A percentile compares a stretch with the other conserved stretches of the same genome.
These are phyloP conservation scores for Lichtheimia hyalospora DNA, from an alignment of 371 early-diverging fungal genomes.

Conservation along the genomic window DNA sequence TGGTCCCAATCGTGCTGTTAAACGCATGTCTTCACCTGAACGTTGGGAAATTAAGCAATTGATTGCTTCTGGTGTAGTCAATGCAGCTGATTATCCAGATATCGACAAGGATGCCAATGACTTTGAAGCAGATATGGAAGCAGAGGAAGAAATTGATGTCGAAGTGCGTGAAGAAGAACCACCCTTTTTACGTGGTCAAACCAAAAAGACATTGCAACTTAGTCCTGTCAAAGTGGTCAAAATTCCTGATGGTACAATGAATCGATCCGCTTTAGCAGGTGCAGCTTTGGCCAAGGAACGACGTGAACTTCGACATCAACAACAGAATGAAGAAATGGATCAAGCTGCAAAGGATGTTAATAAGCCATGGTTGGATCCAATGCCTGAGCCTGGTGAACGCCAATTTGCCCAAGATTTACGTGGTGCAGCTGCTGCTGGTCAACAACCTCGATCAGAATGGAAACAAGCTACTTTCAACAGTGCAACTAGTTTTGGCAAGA, in stretches of 20 bases:
- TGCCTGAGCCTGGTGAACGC: conserved; percentile 84
- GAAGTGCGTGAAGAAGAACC: conserved; percentile 97
- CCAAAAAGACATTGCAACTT: conserved; percentile 78
- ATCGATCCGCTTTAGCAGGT: conserved; percentile 93
- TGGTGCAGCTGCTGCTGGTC: conserved; percentile 56
- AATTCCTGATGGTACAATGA: conserved; percentile 95
- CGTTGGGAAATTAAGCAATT: conserved; percentile 97
- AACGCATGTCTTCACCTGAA: conserved; percentile 95
- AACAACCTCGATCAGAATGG: conserved; percentile 91
- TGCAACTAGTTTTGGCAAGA: conserved; percentile 89
- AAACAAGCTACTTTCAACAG: conserved; percentile 85
- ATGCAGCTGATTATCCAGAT: conserved; percentile 85
- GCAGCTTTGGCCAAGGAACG: conserved; percentile 94
- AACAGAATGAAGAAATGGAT: conserved; percentile 86
- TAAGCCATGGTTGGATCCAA: conserved; percentile 93
- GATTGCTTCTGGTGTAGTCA: conserved; percentile 90
- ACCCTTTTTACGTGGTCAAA: conserved; percentile 91
- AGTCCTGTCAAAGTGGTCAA: conserved; percentile 97
- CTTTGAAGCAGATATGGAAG: conserved; percentile 78
- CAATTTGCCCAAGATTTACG: conserved; percentile 90
- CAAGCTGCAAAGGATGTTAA: conserved; percentile 89
- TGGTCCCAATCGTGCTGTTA: conserved; percentile 61
- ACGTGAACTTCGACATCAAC: conserved; percentile 84
- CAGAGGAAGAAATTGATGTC: conserved; percentile 95
- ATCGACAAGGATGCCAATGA: conserved; percentile 74